These are phyloP conservation scores for Rickenella mellea DNA, from an alignment of 768 basidiomycete species.

Conservation along the genomic window DNA sequence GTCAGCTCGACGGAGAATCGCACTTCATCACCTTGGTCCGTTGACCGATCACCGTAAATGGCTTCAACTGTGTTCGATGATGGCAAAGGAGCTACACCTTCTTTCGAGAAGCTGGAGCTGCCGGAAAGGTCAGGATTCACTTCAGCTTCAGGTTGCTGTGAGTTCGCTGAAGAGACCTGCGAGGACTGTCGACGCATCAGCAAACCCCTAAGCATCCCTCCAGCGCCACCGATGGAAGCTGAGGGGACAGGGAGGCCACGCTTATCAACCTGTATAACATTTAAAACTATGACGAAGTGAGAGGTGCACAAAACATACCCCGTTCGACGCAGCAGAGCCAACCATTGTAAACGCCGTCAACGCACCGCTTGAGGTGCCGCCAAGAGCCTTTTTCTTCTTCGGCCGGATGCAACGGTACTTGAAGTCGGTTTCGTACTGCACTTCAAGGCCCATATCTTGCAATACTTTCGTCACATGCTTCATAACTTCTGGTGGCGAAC, in stretches of 20 bases:
- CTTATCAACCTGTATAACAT: constrained; percentile 61
- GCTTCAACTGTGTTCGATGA: constrained; percentile 36
- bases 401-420: constrained; percentile 79
- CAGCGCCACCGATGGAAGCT: constrained; percentile 48
- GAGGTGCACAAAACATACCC: constrained; percentile 39
- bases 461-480: constrained; percentile 73
- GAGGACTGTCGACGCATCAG: constrained; percentile 88
- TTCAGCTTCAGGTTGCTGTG: constrained; percentile 11
- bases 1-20: constrained; percentile 94
- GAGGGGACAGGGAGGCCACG: constrained; percentile 83
- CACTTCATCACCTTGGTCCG: constrained; percentile 92
- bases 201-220: constrained; percentile 79
- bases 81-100: constrained; percentile 2
- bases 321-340: constrained; percentile 77
- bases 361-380: constrained; percentile 25
- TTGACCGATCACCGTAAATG: constrained; percentile 67
- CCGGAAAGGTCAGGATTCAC: constrained; percentile 14
- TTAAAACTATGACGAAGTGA: constrained; percentile 9
- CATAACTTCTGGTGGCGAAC: constrained; percentile 81
- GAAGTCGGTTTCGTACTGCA: constrained; percentile 82
- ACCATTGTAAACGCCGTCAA: constrained; percentile 71
- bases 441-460: constrained; percentile 83
- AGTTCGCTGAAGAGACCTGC: constrained; percentile 43
- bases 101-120: constrained; percentile 8
- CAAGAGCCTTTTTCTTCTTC: constrained; percentile 55